Conservation (phyloP, 108 stramenopile species). For the Skeletonema tropicum region DNA sequence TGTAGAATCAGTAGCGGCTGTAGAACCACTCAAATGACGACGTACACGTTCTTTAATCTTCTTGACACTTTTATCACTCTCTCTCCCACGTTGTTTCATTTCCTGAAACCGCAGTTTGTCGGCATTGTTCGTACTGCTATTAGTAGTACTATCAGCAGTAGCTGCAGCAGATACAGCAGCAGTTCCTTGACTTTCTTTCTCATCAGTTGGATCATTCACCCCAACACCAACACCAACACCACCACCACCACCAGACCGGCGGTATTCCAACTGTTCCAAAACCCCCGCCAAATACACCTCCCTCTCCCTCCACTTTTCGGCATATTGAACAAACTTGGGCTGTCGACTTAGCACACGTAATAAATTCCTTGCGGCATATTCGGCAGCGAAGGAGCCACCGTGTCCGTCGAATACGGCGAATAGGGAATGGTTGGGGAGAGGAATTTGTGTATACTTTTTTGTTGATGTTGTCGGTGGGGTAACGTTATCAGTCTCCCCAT, state of each 20-base stretch:
- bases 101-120: constrained; percentile 11
- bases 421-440: constrained; percentile 60
- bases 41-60: constrained; percentile 31
- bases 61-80: constrained; percentile 42
- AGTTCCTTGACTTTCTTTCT: background rate
- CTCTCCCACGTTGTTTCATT: constrained; percentile 23
- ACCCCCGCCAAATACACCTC: constrained; percentile 14
- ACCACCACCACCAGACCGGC: background rate
- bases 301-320: constrained; percentile 31
- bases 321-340: constrained; percentile 55
- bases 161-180: background rate
- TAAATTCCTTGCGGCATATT: constrained; percentile 59
- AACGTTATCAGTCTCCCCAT: too few relatives aligned
- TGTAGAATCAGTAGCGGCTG: background rate
- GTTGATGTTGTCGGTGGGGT: background rate
- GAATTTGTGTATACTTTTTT: constrained; percentile 21
- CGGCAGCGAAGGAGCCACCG: constrained; percentile 76
- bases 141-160: too few relatives aligned
- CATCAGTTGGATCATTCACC: constrained; percentile 1
- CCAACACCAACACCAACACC: background rate
- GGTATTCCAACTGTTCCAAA: background rate
- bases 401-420: constrained; percentile 87
- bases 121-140: background rate
- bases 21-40: constrained; percentile 12
- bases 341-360: constrained; percentile 51